Base-by-base conservation (phyloP, 2,329 filamentous ascomycete genomes). In the Aureobasidium sp. region DNA sequence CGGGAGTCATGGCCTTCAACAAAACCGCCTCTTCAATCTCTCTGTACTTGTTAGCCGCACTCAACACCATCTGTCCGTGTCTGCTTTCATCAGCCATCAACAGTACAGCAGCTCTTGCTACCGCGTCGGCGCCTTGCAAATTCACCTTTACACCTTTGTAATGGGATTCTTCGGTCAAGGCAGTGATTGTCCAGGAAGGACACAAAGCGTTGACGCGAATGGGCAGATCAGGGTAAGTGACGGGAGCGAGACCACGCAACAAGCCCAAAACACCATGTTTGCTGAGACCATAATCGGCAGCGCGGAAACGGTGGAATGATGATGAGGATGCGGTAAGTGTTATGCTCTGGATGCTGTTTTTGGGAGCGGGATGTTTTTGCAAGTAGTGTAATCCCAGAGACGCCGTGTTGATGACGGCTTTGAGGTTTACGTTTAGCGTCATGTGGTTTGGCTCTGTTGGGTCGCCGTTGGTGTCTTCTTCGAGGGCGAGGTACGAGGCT, bases 241-340 rank as follows among this genome's bases (percentile, higher is more conserved):
- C 69, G 3, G 71, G 69, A 1, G 75, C 68, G 10, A 82, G 70
- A 3, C 79, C 77, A 32, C 82, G 77, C 27, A 81, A 75, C 60
- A 82, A 77, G 2, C 83, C 82, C 0, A 85, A 64, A 0, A 83
- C 77, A 27, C 76, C 83, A 60, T 84, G 79, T 62, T 85, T 85
- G 32, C 81, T 72, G 1, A 78, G 76, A 1, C 78, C 78, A 62
- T 85, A 85, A 66, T 85, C 82, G 0, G 76, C 72, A 2, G 75
- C 75, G 21, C 78, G 74, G 54, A 84, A 75, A 1, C 76, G 78
- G 61, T 82, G 80, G 9, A 84, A 72, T 2, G 44, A n/a, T 0
- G 81, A 79, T 5, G 73, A 75, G 0, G 83, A 85, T 3, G 76
- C 77, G 50, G 76, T 81, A 48, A 84, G 73, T 16, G 84, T 80